Evolutionary conservation across 495 filamentous ascomycete genomes (phyloP).

Genomic region (Haplographium delicatum): DNA sequence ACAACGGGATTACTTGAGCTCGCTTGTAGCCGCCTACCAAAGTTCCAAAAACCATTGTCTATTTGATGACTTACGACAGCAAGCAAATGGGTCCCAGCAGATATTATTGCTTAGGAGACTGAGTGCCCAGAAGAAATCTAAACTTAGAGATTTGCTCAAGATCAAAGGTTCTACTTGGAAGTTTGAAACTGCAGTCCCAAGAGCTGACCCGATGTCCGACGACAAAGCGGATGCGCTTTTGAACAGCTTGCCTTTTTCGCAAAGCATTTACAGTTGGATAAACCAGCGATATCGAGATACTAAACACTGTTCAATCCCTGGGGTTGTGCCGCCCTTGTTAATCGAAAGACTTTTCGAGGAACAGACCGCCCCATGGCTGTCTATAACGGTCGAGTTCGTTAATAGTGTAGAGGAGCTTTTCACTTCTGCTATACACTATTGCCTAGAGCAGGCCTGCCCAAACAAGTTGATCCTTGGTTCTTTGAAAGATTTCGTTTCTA

Average conservation of each 20-base stretch:
- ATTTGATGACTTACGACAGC: too few relatives aligned
- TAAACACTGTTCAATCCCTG: background rate
- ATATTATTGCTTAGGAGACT: too few relatives aligned
- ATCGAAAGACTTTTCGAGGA: background rate
- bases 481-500: background rate
- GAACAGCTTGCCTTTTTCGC: too few relatives aligned
- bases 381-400: background rate
- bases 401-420: background rate
- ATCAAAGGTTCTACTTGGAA: too few relatives aligned
- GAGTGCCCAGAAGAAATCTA: too few relatives aligned
- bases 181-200: background rate
- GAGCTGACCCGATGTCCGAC: background rate
- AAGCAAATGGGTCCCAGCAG: too few relatives aligned
- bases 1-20: too few relatives aligned
- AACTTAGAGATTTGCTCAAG: too few relatives aligned
- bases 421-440: background rate
- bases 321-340: background rate
- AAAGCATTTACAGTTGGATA: background rate
- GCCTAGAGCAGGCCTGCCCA: background rate
- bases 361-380: background rate
- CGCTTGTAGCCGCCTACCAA: too few relatives aligned
- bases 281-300: background rate
- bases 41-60: too few relatives aligned
- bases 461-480: background rate
- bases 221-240: too few relatives aligned